phyloP scores from a whole-genome alignment of 2,329 filamentous ascomycete species.

The Myriosclerotinia duriaeana region DNA sequence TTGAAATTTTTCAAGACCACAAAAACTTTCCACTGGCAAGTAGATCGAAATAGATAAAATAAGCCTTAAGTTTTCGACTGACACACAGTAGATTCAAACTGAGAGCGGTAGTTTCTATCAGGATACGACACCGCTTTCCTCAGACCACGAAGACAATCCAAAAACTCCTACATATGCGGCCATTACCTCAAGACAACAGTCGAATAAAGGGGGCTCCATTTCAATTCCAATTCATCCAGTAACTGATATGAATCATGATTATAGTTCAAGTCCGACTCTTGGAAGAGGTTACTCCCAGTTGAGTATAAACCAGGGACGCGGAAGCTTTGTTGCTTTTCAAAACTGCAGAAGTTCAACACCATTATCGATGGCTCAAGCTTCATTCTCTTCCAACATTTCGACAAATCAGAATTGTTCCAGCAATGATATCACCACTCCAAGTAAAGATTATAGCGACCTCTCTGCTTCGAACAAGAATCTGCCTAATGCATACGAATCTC shows the following conservation, averaged over 20 bases:
- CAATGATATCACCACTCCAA: conserved; percentile 26
- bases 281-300: conserved; percentile 32
- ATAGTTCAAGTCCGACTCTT: conserved; percentile 30
- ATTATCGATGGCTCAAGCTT: conserved; percentile 24
- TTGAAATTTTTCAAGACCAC: conserved; percentile 32
- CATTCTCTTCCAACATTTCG: conserved; percentile 20
- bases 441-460: conserved; percentile 27
- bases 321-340: conserved; percentile 33
- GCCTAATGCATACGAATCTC: neutral
- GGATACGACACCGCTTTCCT: conserved; percentile 22
- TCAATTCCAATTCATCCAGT: conserved; percentile 28
- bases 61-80: conserved; percentile 17
- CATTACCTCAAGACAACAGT: conserved; percentile 26
- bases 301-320: conserved; percentile 26
- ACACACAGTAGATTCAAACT: conserved; percentile 29
- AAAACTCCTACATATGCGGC: conserved; percentile 23
- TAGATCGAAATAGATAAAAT: conserved; percentile 19
- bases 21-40: conserved; percentile 30
- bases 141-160: conserved; percentile 18
- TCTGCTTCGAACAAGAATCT: conserved; percentile 10
- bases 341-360: conserved; percentile 24
- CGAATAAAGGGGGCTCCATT: conserved; percentile 16
- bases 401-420: conserved; percentile 21
- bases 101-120: conserved; percentile 32
- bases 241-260: conserved; percentile 9